These are phyloP conservation scores for Colletotrichum simmondsii DNA, from an alignment of 2,329 filamentous ascomycete species.

Conservation along the genomic window DNA sequence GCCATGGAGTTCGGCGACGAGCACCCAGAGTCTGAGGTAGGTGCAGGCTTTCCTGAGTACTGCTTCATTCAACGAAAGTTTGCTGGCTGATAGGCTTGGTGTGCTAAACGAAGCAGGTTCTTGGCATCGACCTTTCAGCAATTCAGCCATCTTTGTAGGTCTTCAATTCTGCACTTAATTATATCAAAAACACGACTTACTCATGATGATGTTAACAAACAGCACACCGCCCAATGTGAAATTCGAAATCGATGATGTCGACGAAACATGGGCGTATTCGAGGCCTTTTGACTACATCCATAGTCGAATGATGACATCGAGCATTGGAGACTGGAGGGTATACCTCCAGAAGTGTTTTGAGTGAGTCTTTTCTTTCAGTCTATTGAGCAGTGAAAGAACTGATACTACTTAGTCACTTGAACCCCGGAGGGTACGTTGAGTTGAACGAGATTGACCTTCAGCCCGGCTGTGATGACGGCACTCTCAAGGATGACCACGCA, in stretches of 20 bases:
- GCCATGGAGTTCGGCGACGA: slow-evolving; percentile 54
- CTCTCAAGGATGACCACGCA: slow-evolving; percentile 41
- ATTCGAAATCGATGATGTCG: slow-evolving; percentile 57
- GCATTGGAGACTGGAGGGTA: slow-evolving; percentile 45
- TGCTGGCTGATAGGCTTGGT: too few species aligned
- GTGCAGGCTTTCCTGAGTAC: too few species aligned
- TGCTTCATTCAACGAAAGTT: too few species aligned
- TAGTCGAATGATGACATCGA: slow-evolving; percentile 47
- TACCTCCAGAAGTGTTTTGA: slow-evolving; percentile 48
- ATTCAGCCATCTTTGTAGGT: slow-evolving; percentile 48
- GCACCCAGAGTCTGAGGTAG: slow-evolving; percentile 40
- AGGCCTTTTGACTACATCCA: slow-evolving; percentile 53
- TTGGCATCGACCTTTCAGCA: slow-evolving; percentile 52
- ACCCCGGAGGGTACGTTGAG: slow-evolving; percentile 55
- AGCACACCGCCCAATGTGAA: slow-evolving; percentile 59
- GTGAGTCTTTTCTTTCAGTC: neutral
- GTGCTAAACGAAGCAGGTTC: slow-evolving; percentile 35
- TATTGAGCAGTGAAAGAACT: too few species aligned
- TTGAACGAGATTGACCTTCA: slow-evolving; percentile 53
- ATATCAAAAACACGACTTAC: too few species aligned
- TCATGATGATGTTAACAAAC: too few species aligned
- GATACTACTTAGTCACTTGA: slow-evolving; percentile 39
- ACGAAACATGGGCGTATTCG: slow-evolving; percentile 50
- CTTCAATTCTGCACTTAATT: too few species aligned
- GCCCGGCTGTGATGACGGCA: slow-evolving; percentile 54